Evolutionary conservation across 2,329 filamentous ascomycete species (phyloP), one percentile per base, ranked within the genome.

Genomic region (Xylariaceae sp.): DNA sequence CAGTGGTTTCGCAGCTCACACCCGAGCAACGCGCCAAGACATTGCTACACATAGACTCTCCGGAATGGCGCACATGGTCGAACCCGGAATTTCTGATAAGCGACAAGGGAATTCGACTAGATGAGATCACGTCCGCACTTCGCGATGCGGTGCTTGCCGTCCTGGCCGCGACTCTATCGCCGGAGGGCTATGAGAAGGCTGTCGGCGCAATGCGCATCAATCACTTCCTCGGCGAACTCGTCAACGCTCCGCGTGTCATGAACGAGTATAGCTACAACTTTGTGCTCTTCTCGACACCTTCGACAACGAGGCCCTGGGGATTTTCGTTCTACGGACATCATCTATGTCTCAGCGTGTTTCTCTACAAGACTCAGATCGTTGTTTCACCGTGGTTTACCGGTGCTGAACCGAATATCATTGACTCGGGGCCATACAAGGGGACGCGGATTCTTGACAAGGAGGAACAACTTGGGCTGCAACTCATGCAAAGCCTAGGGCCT

Each of bases 231-330:
- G 88, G 87, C 42, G 78, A 88, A 53, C 75, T 90, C 0, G 83
- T 88, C 45, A 63, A 81, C 33, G 76, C 82, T 0, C 77, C 81
- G 0, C 67, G 71, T 6, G 79, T 91, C 47, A 83, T 88, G 79
- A 90, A 90, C 70, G 81, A 89, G 66, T 82, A 80, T 70, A 88
- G 84, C 1, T 91, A 91, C 76, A 90, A 90, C 69, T 86, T 90
- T 53, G 80, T 83, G 34, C 71, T 90, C 1, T 90, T 90, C 63
- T 87, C 87, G 11, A 68, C 69, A 10, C 86, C 86, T 0, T 84
- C 82, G 0, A 64, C 71, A 0, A 72, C 73, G 0, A 59, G 70
- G 2, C 83, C 87, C 0, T 91, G 88, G 88, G 88, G 87, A 1
- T 88, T 82, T 69, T 81, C 82, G 0, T 83, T 90, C 62, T 93